Conservation (phyloP, 371 early-diverging fungal genomes). For the Mortierella sp. region DNA sequence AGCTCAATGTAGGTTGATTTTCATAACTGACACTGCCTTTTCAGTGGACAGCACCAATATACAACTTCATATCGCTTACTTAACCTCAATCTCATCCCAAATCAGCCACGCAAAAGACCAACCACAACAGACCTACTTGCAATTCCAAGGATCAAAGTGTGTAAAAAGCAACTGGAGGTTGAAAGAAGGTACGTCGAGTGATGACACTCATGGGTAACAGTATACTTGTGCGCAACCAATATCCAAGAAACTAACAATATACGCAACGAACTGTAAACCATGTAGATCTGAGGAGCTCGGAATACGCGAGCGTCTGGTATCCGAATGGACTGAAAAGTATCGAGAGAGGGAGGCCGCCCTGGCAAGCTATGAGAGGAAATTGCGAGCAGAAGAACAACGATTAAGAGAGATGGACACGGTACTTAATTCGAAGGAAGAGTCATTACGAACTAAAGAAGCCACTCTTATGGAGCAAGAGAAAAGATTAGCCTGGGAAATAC, state of each 20-base stretch:
- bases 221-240: background rate
- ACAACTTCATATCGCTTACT: background rate
- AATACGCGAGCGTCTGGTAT: background rate
- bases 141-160: constrained; percentile 20
- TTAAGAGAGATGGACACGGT: constrained; percentile 34
- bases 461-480: constrained; percentile 25
- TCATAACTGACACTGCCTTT: too few species aligned
- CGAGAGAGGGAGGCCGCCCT: constrained; percentile 18
- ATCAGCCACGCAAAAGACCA: constrained; percentile 52
- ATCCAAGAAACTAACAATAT: background rate
- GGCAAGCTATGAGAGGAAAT: constrained; percentile 3
- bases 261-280: background rate
- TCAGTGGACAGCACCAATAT: background rate
- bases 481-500: constrained; percentile 26
- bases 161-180: constrained; percentile 18
- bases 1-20: constrained; percentile 57
- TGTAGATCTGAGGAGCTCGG: constrained; percentile 27
- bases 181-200: constrained; percentile 20
- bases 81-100: background rate
- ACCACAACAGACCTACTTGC: constrained; percentile 51
- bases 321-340: constrained; percentile 14
- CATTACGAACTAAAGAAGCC: constrained; percentile 14
- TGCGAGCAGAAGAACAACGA: constrained; percentile 33
- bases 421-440: constrained; percentile 25
- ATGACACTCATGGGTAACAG: background rate